Evolutionary conservation across 192 early-diverging fungal species (phyloP), one percentile per base, ranked within the genome.

Genomic region (Chytriomyces confervae): DNA sequence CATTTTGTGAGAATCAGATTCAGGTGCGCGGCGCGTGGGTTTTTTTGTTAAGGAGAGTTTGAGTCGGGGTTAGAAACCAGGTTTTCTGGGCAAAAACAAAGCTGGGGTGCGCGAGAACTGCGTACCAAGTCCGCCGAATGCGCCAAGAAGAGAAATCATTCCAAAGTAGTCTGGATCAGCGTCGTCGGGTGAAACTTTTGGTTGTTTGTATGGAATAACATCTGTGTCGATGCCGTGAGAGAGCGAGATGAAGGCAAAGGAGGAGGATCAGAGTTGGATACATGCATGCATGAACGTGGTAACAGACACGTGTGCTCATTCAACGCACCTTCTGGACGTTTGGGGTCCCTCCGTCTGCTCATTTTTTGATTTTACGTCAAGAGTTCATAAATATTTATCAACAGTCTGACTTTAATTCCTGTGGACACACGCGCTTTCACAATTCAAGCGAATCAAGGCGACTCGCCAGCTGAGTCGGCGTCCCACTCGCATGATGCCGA

Each of bases 141-240:
- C 72, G 6, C 72, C 72, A 16, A 74, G 57, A 18, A 74, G 72
- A 10, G 72, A 74, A 62, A 74, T 45, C 9, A 74, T 10, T 4
- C 72, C 72, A 27, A 74, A 74, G 24, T n/a, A 27, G 45, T 74
- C 72, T 3, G 72, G 72, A 44, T 74, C 72, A 8, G 72, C 57
- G 23, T 74, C 72, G 13, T 74, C 72, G 29, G 62, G 5, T 8
- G 53, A 48, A 8, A 74, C 61, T 23, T 62, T 61, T 29, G 72
- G 72, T 49, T 74, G 72, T 63, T 44, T 63, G 61, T 74, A 74
- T 8, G 72, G 61, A 29, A 74, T 74, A 61, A 74, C 72, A 44
- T 61, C 72, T 74, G 61, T 20, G 24, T 27, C 4, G 27, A 13
- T 13, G 11, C 13, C 24, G 63, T 29, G 18, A 65, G 20, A 43